Conservation (phyloP, 1,139 yeast species). For the Yamadazyma siamensis region DNA sequence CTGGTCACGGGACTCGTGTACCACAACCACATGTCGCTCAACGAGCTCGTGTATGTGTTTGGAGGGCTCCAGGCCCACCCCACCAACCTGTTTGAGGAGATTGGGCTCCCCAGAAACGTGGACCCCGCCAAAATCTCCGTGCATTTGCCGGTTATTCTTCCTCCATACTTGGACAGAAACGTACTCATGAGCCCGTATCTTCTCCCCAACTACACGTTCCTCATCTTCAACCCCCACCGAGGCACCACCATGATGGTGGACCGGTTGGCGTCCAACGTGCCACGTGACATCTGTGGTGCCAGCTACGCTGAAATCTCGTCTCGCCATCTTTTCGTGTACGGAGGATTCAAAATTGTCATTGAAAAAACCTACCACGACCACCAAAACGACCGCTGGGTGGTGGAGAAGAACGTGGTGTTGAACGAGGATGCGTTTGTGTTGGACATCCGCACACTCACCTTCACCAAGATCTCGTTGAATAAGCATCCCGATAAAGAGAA, state of each 20-base stretch:
- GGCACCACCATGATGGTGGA: conserved; percentile 33
- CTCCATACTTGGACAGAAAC: conserved; percentile 38
- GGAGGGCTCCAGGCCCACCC: conserved; percentile 33
- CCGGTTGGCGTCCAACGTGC: conserved; percentile 19
- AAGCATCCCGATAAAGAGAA: conserved; percentile 14
- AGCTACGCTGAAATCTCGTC: conserved; percentile 29
- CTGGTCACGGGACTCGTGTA: conserved; percentile 27
- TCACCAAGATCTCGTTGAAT: conserved; percentile 25
- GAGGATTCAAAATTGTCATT: conserved; percentile 34
- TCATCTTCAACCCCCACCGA: conserved; percentile 29
- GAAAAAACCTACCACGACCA: conserved; percentile 21
- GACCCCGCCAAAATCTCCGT: conserved; percentile 33
- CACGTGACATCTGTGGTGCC: conserved; percentile 29
- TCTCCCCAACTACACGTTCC: conserved; percentile 25
- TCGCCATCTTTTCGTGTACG: conserved; percentile 38
- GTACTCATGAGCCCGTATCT: conserved; percentile 35
- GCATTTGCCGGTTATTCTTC: conserved; percentile 37
- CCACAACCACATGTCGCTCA: conserved; percentile 33
- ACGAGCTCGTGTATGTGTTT: conserved; percentile 32
- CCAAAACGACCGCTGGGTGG: conserved; percentile 33
- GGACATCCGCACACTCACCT: conserved; percentile 29
- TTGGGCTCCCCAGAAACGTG: conserved; percentile 35
- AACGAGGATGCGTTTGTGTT: conserved; percentile 38
- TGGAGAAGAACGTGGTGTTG: conserved; percentile 28
- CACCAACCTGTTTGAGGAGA: conserved; percentile 19